Percentiles rank a stretch among this genome's conserved stretches.
These are phyloP conservation scores for Brachypodium distachyon DNA, from an alignment of 202 grass and related monocot genomes.

Conservation along the genomic window DNA sequence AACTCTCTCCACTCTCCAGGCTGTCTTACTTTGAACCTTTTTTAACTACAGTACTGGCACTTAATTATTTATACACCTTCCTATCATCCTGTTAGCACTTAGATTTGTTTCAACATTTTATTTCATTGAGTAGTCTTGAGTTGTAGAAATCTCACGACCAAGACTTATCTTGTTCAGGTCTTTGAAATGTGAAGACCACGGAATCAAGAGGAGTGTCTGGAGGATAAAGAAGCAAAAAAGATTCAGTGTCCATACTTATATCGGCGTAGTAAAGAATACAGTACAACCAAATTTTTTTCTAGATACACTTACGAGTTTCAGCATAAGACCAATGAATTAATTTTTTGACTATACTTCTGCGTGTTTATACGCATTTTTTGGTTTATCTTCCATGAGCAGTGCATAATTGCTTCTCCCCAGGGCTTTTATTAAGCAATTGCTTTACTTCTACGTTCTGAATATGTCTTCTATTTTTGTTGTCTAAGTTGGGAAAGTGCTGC, in stretches of 20 bases:
- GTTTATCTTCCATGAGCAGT: background rate
- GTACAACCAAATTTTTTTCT: background rate
- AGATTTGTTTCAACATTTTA: background rate
- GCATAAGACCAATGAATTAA: background rate
- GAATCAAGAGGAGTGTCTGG: background rate
- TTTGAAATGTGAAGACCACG: slow-evolving; percentile 13
- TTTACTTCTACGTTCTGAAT: background rate
- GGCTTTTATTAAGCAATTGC: background rate
- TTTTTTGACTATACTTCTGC: slow-evolving; percentile 1
- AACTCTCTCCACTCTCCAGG: slow-evolving; percentile 21
- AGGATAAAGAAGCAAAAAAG: background rate
- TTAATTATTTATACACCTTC: background rate
- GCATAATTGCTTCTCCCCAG: background rate
- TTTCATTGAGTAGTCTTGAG: slow-evolving; percentile 1
- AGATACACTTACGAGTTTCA: background rate
- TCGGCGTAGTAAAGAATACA: background rate
- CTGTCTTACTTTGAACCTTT: background rate
- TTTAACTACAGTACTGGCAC: background rate
- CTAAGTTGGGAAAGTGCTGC: too few relatives aligned
- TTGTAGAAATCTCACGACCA: background rate
- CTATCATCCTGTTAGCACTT: background rate
- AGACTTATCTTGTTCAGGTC: slow-evolving; percentile 7
- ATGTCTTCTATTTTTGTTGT: background rate
- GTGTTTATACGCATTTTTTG: background rate
- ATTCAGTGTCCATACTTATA: slow-evolving; percentile 1